phyloP scores from a whole-genome alignment of 1,139 yeast genomes.

The Candida neerlandica region DNA sequence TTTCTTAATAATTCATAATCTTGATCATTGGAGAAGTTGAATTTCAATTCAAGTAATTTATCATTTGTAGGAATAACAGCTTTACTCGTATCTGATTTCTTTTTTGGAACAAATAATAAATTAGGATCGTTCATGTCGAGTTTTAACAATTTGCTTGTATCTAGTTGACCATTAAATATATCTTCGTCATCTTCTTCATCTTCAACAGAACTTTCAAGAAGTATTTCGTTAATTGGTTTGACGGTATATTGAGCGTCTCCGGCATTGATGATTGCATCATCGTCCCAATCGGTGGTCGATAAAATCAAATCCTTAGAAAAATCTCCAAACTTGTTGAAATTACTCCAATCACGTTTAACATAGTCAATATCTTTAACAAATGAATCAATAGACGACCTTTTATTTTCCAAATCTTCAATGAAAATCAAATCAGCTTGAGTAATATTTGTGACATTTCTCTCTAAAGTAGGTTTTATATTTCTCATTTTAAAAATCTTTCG shows the following conservation, averaged over 20 bases:
- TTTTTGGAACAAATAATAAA: constrained; percentile 62
- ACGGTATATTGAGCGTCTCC: constrained; percentile 24
- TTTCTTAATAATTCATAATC: constrained; percentile 81
- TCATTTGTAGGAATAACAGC: constrained; percentile 53
- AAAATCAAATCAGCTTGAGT: constrained; percentile 31
- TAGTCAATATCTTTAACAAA: constrained; percentile 32
- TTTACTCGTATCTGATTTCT: constrained; percentile 24
- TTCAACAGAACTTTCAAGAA: constrained; percentile 20
- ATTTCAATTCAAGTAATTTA: constrained; percentile 52
- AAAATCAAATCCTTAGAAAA: constrained; percentile 63
- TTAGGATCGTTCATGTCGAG: constrained; percentile 89
- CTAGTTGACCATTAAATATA: constrained; percentile 73
- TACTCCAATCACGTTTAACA: constrained; percentile 38
- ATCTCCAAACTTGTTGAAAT: constrained; percentile 40
- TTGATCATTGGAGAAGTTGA: constrained; percentile 85
- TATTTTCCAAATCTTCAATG: constrained; percentile 28
- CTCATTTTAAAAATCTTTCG: constrained; percentile 43
- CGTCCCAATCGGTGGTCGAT: constrained; percentile 87
- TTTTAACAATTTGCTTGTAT: constrained; percentile 41
- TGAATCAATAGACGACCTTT: constrained; percentile 22
- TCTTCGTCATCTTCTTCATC: constrained; percentile 74
- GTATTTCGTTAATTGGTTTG: constrained; percentile 18
- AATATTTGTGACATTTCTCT: constrained; percentile 21
- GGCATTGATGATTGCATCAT: constrained; percentile 61
- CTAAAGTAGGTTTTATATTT: constrained; percentile 8